A percentile compares a stretch with the other conserved stretches of the same genome.
Conservation (phyloP, 176 grass and related monocot genomes). For the Avena atlantica region DNA sequence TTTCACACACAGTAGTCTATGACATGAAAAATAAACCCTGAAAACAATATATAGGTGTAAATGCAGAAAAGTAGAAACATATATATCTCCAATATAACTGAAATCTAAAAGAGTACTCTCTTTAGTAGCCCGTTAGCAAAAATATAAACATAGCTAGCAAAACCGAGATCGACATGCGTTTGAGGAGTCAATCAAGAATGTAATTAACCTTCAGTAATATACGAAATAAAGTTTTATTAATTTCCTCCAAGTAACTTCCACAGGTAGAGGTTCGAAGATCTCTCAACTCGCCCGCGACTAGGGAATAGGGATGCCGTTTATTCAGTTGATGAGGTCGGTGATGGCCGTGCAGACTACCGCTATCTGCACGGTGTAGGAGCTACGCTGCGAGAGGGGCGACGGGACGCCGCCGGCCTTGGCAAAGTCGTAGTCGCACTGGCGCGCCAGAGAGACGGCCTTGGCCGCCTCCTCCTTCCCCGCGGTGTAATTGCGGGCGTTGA, state of each 20-base stretch:
- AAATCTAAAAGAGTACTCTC: not conserved
- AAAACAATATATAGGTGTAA: no score
- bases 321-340: not conserved
- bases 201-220: not conserved
- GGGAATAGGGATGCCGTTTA: not conserved
- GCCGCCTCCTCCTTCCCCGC: not conserved
- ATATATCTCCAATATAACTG: no score
- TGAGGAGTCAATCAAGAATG: not conserved
- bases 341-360: not conserved
- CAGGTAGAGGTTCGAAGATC: not conserved
- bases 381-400: not conserved
- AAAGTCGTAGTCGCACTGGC: not conserved
- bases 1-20: no score
- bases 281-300: not conserved
- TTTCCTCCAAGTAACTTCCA: not conserved
- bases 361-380: not conserved
- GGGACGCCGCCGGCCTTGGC: not conserved
- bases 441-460: not conserved
- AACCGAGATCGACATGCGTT: not conserved
- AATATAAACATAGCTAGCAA: not conserved
- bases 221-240: no score
- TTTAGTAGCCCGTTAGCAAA: not conserved
- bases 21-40: no score
- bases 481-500: not conserved
- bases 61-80: no score